These are phyloP conservation scores for Aspergillus aculeatinus DNA, from an alignment of 2,329 filamentous ascomycete species.

Conservation along the genomic window DNA sequence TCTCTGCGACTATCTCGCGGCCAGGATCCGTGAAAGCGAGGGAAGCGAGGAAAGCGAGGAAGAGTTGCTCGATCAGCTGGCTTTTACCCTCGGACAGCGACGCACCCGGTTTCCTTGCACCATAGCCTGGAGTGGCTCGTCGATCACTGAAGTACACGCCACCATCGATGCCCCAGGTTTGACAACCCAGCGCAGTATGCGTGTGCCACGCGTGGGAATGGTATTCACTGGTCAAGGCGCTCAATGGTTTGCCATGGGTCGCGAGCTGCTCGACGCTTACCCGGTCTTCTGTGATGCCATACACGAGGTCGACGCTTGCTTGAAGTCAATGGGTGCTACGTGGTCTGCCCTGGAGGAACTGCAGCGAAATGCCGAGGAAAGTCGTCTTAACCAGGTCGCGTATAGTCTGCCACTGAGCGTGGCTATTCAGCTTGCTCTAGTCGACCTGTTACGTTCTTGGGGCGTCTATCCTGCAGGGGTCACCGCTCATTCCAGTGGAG, in stretches of 20 bases:
- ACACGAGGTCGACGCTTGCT: slow-evolving; percentile 9
- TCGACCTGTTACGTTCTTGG: slow-evolving; percentile 46
- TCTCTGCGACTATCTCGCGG: not conserved
- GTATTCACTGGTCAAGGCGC: slow-evolving; percentile 36
- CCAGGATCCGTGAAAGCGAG: too few species aligned
- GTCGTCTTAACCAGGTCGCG: not conserved
- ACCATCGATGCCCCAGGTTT: not conserved
- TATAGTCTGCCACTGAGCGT: slow-evolving; percentile 31
- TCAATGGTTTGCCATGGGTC: slow-evolving; percentile 32
- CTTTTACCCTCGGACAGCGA: not conserved
- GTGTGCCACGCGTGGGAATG: slow-evolving; percentile 14
- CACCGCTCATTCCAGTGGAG: slow-evolving; percentile 51
- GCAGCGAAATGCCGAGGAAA: not conserved
- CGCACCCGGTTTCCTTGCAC: not conserved
- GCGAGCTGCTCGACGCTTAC: slow-evolving; percentile 18
- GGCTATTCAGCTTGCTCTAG: slow-evolving; percentile 50
- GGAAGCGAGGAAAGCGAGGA: too few species aligned
- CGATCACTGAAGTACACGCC: too few species aligned
- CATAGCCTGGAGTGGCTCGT: too few species aligned
- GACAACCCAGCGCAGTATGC: not conserved
- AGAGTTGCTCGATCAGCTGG: not conserved
- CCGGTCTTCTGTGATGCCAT: slow-evolving; percentile 9
- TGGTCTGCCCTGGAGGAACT: slow-evolving; percentile 11
- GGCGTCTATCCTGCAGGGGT: slow-evolving; percentile 42
- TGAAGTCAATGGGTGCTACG: not conserved